Evolutionary conservation across 345 rosid species (phyloP).

Genomic region (Turnera subulata): DNA sequence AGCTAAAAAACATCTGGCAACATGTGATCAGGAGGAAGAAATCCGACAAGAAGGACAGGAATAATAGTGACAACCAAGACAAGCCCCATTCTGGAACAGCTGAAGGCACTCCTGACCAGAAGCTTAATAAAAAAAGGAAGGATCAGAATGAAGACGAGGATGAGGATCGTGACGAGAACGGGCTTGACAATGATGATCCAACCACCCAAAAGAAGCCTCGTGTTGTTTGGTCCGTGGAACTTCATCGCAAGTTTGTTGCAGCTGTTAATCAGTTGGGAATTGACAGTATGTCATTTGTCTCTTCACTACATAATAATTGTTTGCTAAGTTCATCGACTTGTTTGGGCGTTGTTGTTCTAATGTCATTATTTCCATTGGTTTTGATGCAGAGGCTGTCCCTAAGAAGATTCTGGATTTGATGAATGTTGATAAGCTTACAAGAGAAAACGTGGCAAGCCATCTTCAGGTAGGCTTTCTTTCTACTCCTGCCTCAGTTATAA

Average conservation of each 20-base stretch:
- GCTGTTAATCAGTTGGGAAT: constrained; percentile 32
- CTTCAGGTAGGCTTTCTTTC: constrained; percentile 20
- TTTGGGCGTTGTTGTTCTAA: background rate
- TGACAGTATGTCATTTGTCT: constrained; percentile 25
- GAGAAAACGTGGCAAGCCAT: constrained; percentile 37
- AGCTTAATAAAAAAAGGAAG: constrained; percentile 28
- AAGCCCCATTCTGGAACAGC: constrained; percentile 16
- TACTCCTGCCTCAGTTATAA: constrained; percentile 1
- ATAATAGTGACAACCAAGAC: constrained; percentile 14
- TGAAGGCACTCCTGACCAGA: constrained; percentile 22
- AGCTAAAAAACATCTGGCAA: constrained; percentile 34
- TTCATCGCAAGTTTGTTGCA: constrained; percentile 33
- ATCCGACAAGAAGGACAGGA: constrained; percentile 21
- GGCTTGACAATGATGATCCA: constrained; percentile 26
- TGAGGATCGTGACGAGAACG: constrained; percentile 26
- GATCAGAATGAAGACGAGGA: constrained; percentile 33
- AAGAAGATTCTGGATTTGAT: constrained; percentile 34
- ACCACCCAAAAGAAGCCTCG: constrained; percentile 30
- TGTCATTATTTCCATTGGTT: background rate
- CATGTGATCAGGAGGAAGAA: constrained; percentile 30
- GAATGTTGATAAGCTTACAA: constrained; percentile 33
- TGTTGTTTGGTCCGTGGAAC: constrained; percentile 35
- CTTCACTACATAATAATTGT: background rate
- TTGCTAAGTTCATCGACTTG: background rate
- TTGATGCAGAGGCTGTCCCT: constrained; percentile 32